Evolutionary conservation across 2,329 filamentous ascomycete genomes (phyloP).

Genomic region (Aspergillus phoenicis): DNA sequence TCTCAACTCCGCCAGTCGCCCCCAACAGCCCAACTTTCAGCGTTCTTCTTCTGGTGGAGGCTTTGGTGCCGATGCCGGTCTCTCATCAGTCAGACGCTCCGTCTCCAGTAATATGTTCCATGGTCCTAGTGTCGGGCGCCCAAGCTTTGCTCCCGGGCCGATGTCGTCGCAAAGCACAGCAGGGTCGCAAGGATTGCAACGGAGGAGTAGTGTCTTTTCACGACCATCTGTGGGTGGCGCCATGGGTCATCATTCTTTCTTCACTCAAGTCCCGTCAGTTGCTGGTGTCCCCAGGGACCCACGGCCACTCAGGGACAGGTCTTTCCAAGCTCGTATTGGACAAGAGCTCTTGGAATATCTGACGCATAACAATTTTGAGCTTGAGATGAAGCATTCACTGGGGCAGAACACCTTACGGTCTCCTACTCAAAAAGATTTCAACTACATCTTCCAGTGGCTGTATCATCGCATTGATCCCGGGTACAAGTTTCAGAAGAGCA

Average conservation of each 20-base stretch:
- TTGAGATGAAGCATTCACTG: slow-evolving; percentile 95
- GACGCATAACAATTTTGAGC: slow-evolving; percentile 90
- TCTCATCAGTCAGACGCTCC: slow-evolving; percentile 82
- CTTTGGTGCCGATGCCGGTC: slow-evolving; percentile 76
- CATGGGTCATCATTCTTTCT: slow-evolving; percentile 87
- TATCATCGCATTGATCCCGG: slow-evolving; percentile 94
- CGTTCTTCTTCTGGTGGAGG: slow-evolving; percentile 73
- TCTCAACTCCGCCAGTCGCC: slow-evolving; percentile 80
- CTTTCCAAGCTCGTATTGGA: slow-evolving; percentile 78
- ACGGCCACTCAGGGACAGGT: slow-evolving; percentile 77
- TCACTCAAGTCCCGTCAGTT: slow-evolving; percentile 79
- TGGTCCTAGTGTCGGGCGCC: slow-evolving; percentile 63
- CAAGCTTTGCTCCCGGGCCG: slow-evolving; percentile 68
- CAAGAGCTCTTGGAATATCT: slow-evolving; percentile 91
- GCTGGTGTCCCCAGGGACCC: slow-evolving; percentile 86
- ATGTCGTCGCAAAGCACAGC: slow-evolving; percentile 57
- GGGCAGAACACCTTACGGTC: slow-evolving; percentile 88
- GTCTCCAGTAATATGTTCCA: slow-evolving; percentile 68
- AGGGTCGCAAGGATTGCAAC: slow-evolving; percentile 54
- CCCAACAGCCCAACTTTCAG: slow-evolving; percentile 83
- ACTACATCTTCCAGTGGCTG: slow-evolving; percentile 96
- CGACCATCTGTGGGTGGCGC: slow-evolving; percentile 69
- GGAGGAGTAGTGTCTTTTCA: slow-evolving; percentile 81
- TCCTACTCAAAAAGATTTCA: slow-evolving; percentile 97
- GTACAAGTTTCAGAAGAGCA: slow-evolving; percentile 90